Conservation (phyloP, 2,329 filamentous ascomycete genomes). For the Colletotrichum lentis region DNA sequence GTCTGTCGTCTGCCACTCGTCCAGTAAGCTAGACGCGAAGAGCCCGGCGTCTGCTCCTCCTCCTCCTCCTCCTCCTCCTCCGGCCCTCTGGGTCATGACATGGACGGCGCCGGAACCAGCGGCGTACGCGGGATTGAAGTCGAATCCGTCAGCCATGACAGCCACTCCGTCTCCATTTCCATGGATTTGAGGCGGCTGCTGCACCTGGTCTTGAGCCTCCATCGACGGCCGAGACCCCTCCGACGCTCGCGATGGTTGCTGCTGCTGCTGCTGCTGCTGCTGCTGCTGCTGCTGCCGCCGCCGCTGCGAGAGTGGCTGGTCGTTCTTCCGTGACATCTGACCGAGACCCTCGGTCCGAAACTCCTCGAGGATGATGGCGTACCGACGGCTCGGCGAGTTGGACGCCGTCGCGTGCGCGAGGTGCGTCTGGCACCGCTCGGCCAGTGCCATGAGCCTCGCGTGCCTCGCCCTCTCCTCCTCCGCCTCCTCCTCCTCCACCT, state of each 20-base stretch:
- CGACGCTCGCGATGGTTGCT: background rate
- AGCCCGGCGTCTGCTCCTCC: conserved; percentile 14
- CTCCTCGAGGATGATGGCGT: conserved; percentile 40
- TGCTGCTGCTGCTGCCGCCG: no score
- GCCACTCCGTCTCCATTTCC: background rate
- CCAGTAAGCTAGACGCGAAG: conserved; percentile 27
- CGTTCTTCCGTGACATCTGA: conserved; percentile 26
- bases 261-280: no score
- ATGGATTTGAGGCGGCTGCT: background rate
- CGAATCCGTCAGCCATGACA: conserved; percentile 7
- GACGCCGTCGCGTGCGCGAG: conserved; percentile 45
- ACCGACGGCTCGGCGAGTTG: conserved; percentile 39
- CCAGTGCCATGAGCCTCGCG: conserved; percentile 48
- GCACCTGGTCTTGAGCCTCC: background rate
- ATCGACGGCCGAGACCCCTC: background rate
- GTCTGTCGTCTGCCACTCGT: conserved; percentile 45
- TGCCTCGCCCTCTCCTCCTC: conserved; percentile 6
- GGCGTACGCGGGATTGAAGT: conserved; percentile 17
- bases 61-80: no score
- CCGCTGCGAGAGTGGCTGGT: background rate
- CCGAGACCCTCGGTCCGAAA: conserved; percentile 39
- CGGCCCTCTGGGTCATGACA: conserved; percentile 4
- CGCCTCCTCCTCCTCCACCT: conserved; percentile 3
- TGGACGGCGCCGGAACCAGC: conserved; percentile 17
- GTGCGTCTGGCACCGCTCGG: conserved; percentile 52